Percentiles rank a stretch among this genome's conserved stretches.
phyloP scores from a whole-genome alignment of 441 rosid species.

The Eutrema salsugineum region DNA sequence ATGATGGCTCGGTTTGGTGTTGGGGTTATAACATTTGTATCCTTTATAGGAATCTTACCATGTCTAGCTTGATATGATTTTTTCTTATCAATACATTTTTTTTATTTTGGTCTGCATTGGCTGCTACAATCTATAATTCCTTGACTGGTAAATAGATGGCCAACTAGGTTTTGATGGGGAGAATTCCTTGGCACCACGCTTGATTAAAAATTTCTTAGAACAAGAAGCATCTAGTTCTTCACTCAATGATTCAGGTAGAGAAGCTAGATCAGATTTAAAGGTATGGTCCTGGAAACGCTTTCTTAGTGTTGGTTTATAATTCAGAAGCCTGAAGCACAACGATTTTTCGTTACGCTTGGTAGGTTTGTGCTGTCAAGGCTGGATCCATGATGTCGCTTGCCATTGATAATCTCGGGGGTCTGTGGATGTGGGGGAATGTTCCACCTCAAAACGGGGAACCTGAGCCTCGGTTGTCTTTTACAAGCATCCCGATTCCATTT shows the following conservation, averaged over 20 bases:
- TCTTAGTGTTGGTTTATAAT: neutral
- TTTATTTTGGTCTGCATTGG: neutral
- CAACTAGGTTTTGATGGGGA: conserved; percentile 78
- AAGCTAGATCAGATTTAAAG: conserved; percentile 41
- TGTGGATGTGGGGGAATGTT: conserved; percentile 96
- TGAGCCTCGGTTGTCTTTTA: conserved; percentile 42
- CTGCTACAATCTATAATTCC: conserved; percentile 23
- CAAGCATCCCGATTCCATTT: conserved; percentile 48
- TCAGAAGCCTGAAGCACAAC: neutral
- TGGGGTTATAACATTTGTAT: conserved; percentile 95
- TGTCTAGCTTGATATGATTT: neutral
- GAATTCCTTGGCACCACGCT: conserved; percentile 44
- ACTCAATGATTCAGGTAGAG: conserved; percentile 33
- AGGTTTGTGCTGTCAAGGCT: conserved; percentile 72
- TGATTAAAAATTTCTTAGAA: conserved; percentile 44
- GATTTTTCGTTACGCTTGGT: neutral
- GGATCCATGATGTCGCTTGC: conserved; percentile 93
- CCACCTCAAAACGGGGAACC: conserved; percentile 41
- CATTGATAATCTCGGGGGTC: conserved; percentile 62
- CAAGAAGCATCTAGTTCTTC: conserved; percentile 34
- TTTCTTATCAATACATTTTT: neutral
- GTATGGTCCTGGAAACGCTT: conserved; percentile 31
- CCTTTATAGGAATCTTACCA: conserved; percentile 36
- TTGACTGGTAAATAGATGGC: conserved; percentile 81
- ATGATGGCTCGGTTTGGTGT: conserved; percentile 88